Conservation (phyloP, 1,139 yeast species). For the Diutina neorugosa region DNA sequence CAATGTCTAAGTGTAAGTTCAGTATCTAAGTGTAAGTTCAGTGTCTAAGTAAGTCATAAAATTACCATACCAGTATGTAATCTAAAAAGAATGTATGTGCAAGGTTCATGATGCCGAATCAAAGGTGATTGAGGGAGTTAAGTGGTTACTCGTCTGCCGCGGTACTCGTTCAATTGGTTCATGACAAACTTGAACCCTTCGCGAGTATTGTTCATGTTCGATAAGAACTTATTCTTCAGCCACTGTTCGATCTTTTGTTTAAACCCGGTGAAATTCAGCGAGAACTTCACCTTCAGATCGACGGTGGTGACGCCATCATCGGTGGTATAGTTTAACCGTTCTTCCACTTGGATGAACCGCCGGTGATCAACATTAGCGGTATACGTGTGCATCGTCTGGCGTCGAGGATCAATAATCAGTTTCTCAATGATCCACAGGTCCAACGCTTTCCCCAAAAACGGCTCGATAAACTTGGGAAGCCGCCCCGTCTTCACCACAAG, state of each 20-base stretch:
- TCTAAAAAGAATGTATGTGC: neutral
- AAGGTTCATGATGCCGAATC: neutral
- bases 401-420: conserved; percentile 57
- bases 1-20: no score
- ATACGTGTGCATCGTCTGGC: conserved; percentile 50
- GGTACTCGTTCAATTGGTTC: conserved; percentile 28
- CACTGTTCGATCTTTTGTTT: conserved; percentile 70
- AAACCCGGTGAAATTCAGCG: conserved; percentile 60
- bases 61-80: neutral
- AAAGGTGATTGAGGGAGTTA: neutral
- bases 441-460: conserved; percentile 60
- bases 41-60: no score
- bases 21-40: no score
- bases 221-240: conserved; percentile 62
- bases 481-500: conserved; percentile 71
- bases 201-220: conserved; percentile 55
- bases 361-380: conserved; percentile 83
- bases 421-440: conserved; percentile 82
- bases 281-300: conserved; percentile 49
- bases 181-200: conserved; percentile 71
- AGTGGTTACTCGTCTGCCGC: neutral
- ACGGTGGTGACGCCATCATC: conserved; percentile 23
- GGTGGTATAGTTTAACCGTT: conserved; percentile 42
- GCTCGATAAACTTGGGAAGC: conserved; percentile 69
- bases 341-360: conserved; percentile 69